phyloP scores from a whole-genome alignment of 495 filamentous ascomycete species.

The Aspergillus bertholletiae region DNA sequence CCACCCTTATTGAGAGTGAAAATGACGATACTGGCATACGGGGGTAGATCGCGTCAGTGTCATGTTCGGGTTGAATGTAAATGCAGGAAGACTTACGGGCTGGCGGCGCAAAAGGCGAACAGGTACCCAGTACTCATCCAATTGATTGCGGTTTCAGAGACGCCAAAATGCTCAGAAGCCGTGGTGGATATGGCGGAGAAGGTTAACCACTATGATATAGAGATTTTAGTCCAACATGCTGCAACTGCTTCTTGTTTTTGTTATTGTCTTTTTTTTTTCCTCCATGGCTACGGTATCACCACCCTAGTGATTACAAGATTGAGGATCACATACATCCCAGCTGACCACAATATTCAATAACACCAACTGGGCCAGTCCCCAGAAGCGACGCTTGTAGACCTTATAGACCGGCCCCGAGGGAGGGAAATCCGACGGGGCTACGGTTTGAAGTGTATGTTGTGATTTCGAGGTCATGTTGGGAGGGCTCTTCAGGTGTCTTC shows the following conservation, averaged over 20 bases:
- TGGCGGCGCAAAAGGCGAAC: conserved; percentile 73
- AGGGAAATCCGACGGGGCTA: conserved; percentile 10
- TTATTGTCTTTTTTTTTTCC: no score
- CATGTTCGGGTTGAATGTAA: neutral
- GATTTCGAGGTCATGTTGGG: neutral
- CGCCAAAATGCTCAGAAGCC: conserved; percentile 70
- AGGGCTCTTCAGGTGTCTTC: neutral
- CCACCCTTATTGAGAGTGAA: conserved; percentile 75
- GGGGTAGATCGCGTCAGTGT: neutral
- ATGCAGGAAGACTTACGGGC: conserved; percentile 53
- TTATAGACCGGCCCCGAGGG: conserved; percentile 49
- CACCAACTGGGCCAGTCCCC: conserved; percentile 78
- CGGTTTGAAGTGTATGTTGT: neutral
- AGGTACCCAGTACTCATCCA: conserved; percentile 87
- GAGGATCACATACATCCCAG: conserved; percentile 76
- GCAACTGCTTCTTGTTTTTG: no score
- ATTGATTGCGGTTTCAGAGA: conserved; percentile 76
- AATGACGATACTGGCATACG: conserved; percentile 53
- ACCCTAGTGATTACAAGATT: no score
- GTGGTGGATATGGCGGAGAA: conserved; percentile 82
- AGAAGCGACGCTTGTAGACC: conserved; percentile 88
- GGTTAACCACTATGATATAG: conserved; percentile 71
- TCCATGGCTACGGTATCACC: no score
- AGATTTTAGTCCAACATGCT: conserved; percentile 8
- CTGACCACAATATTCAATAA: conserved; percentile 89